Percentiles rank a stretch among this genome's conserved stretches.
Evolutionary conservation across 768 basidiomycete genomes (phyloP).

Genomic region (Udeniomyces megalosporus): DNA sequence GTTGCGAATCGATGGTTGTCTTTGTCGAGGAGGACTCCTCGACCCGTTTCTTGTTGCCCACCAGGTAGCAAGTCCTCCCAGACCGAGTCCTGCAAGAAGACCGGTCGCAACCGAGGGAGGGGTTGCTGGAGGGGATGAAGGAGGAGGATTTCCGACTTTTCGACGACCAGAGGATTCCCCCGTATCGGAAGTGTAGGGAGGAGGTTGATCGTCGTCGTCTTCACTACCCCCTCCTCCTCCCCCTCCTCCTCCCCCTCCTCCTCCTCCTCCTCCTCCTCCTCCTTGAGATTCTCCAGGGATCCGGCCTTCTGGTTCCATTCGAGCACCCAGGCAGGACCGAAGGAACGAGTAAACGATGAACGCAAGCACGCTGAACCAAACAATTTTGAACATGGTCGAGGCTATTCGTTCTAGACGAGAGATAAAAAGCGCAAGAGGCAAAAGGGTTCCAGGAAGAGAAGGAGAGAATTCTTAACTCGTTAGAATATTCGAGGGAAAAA

Average conservation of each 20-base stretch:
- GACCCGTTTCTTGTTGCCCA: neutral
- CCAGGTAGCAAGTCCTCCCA: neutral
- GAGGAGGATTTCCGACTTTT: neutral
- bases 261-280: neutral
- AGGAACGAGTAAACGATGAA: slow-evolving; percentile 8
- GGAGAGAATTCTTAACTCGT: too few relatives aligned
- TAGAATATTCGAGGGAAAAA: too few relatives aligned
- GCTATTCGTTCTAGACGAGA: neutral
- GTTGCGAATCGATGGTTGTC: neutral
- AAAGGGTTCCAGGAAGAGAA: too few relatives aligned
- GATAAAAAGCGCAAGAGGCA: too few relatives aligned
- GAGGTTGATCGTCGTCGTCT: neutral
- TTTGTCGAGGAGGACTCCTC: neutral
- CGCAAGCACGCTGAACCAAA: slow-evolving; percentile 3
- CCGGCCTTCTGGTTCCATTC: neutral
- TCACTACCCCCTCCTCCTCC: neutral
- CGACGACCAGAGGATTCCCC: neutral
- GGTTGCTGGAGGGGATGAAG: neutral
- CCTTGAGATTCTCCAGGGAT: neutral
- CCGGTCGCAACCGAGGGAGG: neutral
- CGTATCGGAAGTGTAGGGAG: neutral
- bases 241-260: neutral
- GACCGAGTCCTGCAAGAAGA: slow-evolving; percentile 4
- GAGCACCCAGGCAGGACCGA: neutral
- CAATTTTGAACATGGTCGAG: neutral